Evolutionary conservation across 805 yeast genomes (phyloP).

Genomic region (Kluyveromyces wickerhamii): DNA sequence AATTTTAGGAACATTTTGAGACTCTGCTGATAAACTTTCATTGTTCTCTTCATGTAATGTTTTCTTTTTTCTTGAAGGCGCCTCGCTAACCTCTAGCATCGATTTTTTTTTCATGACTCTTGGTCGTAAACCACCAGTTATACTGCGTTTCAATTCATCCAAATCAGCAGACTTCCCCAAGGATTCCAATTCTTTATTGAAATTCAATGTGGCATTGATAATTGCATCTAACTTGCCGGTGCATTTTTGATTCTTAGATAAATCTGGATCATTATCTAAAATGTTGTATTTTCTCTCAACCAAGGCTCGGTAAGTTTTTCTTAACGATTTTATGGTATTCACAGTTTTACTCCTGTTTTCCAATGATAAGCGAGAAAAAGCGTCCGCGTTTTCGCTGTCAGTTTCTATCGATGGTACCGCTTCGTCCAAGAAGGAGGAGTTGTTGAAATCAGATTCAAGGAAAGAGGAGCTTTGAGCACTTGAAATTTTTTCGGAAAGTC

Average conservation of each 20-base stretch:
- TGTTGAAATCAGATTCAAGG: no score
- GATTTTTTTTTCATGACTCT: slow-evolving; percentile 12
- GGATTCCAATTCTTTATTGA: slow-evolving; percentile 19
- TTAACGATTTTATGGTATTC: slow-evolving; percentile 2
- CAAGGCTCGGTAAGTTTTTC: background rate
- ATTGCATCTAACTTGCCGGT: slow-evolving; percentile 13
- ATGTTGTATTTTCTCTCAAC: slow-evolving; percentile 8
- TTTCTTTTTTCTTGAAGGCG: slow-evolving; percentile 2
- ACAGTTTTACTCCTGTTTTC: slow-evolving; percentile 2
- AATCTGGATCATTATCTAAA: slow-evolving; percentile 3
- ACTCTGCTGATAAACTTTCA: no score
- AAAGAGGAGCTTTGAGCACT: background rate
- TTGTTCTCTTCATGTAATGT: background rate
- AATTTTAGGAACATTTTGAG: slow-evolving; percentile 1
- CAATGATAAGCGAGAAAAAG: background rate
- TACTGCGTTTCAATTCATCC: slow-evolving; percentile 17
- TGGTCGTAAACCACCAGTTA: slow-evolving; percentile 20
- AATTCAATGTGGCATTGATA: slow-evolving; percentile 16
- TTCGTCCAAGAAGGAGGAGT: no score
- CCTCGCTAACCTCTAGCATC: slow-evolving; percentile 19
- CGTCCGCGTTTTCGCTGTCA: background rate
- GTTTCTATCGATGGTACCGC: background rate
- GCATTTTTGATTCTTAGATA: background rate
- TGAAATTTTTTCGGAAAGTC: slow-evolving; percentile 9
- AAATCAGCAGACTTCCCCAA: slow-evolving; percentile 16